Percentiles rank a stretch among this genome's conserved stretches.
phyloP scores from a whole-genome alignment of 2,329 filamentous ascomycete genomes.

The Alternaria triticina region DNA sequence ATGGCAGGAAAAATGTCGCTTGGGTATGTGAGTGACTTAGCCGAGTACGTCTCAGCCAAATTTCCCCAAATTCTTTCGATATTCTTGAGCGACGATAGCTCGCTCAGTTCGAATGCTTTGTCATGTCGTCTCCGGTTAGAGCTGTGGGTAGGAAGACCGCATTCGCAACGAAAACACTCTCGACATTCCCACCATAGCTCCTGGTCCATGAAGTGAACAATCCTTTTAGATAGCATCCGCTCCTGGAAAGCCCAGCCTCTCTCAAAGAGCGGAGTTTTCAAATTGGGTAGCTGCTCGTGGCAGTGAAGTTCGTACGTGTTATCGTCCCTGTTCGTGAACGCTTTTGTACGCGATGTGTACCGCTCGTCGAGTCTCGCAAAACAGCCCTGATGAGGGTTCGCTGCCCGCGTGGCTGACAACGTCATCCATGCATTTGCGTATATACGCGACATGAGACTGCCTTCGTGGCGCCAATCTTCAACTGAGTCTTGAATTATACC shows the following conservation, averaged over 20 bases:
- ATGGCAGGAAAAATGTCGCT: constrained; percentile 11
- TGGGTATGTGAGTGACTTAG: neutral
- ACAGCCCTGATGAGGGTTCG: neutral
- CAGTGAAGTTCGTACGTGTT: neutral
- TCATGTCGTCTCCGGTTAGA: too few species aligned
- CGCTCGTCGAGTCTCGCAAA: neutral
- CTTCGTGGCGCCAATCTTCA: constrained; percentile 18
- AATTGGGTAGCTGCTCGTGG: neutral
- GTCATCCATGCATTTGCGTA: constrained; percentile 3
- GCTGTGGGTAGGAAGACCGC: too few species aligned
- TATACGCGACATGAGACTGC: constrained; percentile 8
- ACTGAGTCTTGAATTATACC: constrained; percentile 8
- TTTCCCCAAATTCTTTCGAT: neutral
- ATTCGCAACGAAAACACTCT: neutral
- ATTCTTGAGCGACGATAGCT: neutral
- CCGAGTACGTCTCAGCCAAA: neutral
- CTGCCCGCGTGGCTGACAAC: neutral
- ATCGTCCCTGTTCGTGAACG: neutral
- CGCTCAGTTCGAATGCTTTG: too few species aligned
- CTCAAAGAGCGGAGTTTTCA: neutral
- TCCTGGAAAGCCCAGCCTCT: constrained; percentile 5
- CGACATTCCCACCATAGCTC: neutral
- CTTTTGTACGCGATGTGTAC: neutral
- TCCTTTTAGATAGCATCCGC: neutral
- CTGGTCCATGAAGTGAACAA: neutral